Evolutionary conservation across 352 stramenopile genomes (phyloP), one percentile per base, ranked within the genome.

Genomic region (Globisporangium barbulae): DNA sequence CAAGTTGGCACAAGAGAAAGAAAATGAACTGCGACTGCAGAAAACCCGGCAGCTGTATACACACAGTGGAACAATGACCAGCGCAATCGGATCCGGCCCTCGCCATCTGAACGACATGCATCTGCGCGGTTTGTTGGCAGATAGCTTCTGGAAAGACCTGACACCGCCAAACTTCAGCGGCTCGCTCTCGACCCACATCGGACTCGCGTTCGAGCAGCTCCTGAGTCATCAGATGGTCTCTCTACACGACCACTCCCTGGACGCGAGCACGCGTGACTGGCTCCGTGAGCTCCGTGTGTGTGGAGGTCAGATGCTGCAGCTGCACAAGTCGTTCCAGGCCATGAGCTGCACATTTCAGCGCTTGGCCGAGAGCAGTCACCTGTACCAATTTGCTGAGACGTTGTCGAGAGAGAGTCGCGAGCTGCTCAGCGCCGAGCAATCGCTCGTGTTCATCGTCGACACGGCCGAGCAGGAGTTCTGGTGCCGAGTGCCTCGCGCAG

Each of bases 401-500:
- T 71, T 93, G 48, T 72, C 77, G 0, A 60, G 68, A 5, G 81
- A 93, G 74, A 76, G 75, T 12, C 53, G 75, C 3, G 61, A 70
- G 31, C 64, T 93, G 28, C 50, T 83, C 17, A 64, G 78, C 5
- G 82, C 84, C 7, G 84, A 93, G 58, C 81, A 91, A 47, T 73
- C 76, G 13, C 71, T 91, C 21, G 71, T 93, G 55, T 82, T 90
- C 22, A 73, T 93, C 5, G 74, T 85, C 31, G 82, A 93, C 62
- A 83, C 83, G 19, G 72, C 81, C 4, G 77, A 91, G 61, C 78
- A 91, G 19, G 84, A 93, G 45, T 90, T 93, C 28, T 93, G 84
- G 84, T 90, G 84, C 31, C 81, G 84, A 19, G 61, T 89, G 17
- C 72, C 73, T 6, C 70, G 70, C 9, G 31, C 62, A 22, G n/a